phyloP scores from a whole-genome alignment of 78 protist genomes.

The Anaeramoeba ignava region DNA sequence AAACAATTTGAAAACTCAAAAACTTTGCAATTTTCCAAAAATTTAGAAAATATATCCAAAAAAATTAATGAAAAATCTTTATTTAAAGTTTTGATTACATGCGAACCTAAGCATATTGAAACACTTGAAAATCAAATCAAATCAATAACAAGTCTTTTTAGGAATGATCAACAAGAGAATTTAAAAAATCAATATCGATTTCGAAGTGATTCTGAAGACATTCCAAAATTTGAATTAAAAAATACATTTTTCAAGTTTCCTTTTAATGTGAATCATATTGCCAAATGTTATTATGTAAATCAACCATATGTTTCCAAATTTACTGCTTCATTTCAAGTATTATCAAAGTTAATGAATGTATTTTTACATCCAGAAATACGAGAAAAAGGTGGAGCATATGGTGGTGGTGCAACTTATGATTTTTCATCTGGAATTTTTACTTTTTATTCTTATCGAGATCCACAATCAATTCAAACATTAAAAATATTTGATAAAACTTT shows the following conservation, averaged over 20 bases:
- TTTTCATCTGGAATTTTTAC: neutral
- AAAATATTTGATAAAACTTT: neutral
- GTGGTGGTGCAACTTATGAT: neutral
- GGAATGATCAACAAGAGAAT: no score
- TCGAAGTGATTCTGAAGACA: no score
- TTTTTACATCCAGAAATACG: neutral
- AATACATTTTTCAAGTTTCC: neutral
- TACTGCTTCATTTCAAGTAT: neutral
- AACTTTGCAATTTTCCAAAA: no score
- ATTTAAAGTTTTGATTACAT: no score
- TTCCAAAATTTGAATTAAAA: no score
- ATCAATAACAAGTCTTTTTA: no score
- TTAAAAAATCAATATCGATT: no score
- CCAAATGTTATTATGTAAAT: neutral
- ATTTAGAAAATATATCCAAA: no score
- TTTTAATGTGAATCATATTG: neutral
- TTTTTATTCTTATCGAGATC: neutral
- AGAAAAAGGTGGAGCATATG: neutral
- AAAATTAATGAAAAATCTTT: no score
- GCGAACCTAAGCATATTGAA: no score
- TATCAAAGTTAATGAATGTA: neutral
- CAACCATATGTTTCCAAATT: neutral
- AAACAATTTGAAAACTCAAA: no score
- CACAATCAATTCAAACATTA: neutral
- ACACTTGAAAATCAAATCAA: no score